phyloP scores from a whole-genome alignment of 1,284 basidiomycete species.

The Fistulinella cinereoalba region DNA sequence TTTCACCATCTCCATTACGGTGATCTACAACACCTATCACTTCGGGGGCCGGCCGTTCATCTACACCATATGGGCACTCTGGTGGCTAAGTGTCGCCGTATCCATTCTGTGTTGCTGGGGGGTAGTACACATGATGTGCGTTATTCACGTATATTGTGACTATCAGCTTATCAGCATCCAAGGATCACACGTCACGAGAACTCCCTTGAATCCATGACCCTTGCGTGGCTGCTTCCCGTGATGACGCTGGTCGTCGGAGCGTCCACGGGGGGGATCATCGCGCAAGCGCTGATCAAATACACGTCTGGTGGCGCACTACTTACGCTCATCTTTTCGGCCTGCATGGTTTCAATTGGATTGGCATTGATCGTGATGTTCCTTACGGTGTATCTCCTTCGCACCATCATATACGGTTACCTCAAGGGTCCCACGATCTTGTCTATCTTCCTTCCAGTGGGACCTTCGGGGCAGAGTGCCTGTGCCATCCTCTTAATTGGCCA shows the following conservation, averaged over 20 bases:
- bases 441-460: conserved; percentile 57
- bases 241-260: conserved; percentile 69
- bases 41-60: conserved; percentile 58
- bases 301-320: conserved; percentile 50
- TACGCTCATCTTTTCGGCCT: conserved; percentile 51
- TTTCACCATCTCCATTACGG: conserved; percentile 47
- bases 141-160: conserved; percentile 6
- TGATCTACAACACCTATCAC: conserved; percentile 42
- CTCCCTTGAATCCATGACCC: conserved; percentile 51
- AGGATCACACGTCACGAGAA: conserved; percentile 67
- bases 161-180: conserved; percentile 5
- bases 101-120: conserved; percentile 62
- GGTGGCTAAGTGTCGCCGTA: conserved; percentile 69
- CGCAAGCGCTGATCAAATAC: conserved; percentile 44
- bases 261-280: conserved; percentile 61
- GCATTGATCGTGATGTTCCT: conserved; percentile 55
- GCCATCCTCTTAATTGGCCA: conserved; percentile 46
- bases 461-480: conserved; percentile 59
- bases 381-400: conserved; percentile 47
- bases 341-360: conserved; percentile 58
- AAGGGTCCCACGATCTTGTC: conserved; percentile 51
- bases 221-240: conserved; percentile 71
- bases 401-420: conserved; percentile 48
- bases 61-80: conserved; percentile 62
- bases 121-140: conserved; percentile 64